Conservation (phyloP, 805 yeast genomes). For the Metschnikowia koreensis region DNA sequence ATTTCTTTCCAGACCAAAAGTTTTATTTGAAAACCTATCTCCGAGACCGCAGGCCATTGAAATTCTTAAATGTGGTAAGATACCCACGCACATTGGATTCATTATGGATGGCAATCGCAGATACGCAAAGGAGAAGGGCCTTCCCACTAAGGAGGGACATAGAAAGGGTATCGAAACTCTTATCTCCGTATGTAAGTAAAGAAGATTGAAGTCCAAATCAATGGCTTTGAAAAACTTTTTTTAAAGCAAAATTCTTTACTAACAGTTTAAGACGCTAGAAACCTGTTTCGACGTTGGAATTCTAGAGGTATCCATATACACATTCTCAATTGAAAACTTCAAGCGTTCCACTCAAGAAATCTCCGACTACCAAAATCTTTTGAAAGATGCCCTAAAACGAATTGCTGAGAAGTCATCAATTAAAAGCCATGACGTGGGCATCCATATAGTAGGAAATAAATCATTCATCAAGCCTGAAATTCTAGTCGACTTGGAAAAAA, state of each 20-base stretch:
- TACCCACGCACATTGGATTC: conserved; percentile 70
- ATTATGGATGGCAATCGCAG: conserved; percentile 84
- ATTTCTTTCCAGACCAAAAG: not conserved
- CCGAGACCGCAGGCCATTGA: conserved; percentile 20
- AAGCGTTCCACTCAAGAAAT: conserved; percentile 50
- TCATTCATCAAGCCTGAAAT: conserved; percentile 52
- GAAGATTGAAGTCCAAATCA: too few relatives aligned
- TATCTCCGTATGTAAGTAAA: conserved; percentile 22
- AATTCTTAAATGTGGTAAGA: conserved; percentile 52
- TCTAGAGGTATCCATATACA: conserved; percentile 64
- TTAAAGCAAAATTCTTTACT: not conserved
- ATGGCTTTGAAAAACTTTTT: too few relatives aligned
- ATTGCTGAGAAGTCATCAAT: conserved; percentile 30
- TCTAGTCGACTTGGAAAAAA: conserved; percentile 44
- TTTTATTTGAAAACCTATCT: not conserved
- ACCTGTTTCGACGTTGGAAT: conserved; percentile 51
- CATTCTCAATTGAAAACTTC: conserved; percentile 79
- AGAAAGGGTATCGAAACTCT: conserved; percentile 59
- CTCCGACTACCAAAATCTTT: conserved; percentile 51
- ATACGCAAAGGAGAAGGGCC: conserved; percentile 53
- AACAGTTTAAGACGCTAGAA: conserved; percentile 38
- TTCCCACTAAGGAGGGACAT: conserved; percentile 65
- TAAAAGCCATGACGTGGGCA: conserved; percentile 21
- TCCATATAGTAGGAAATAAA: conserved; percentile 63
- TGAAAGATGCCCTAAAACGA: conserved; percentile 46